Percentiles rank a stretch among this genome's conserved stretches.
Evolutionary conservation across 257 asterid species (phyloP).

Genomic region (Nicotiana sylvestris): DNA sequence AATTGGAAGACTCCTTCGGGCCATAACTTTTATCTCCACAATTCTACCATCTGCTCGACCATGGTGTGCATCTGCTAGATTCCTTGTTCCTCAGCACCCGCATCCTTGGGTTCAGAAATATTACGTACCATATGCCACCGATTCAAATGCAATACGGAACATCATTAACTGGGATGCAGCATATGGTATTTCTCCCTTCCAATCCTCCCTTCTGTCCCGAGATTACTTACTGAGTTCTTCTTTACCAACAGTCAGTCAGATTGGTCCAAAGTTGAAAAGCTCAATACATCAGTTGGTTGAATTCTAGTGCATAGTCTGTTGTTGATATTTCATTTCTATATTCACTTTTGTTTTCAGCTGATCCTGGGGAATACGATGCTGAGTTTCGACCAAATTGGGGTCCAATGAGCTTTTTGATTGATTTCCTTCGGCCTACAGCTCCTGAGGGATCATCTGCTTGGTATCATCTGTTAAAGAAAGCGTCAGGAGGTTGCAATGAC

Average conservation of each 20-base stretch:
- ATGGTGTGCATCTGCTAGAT: constrained; percentile 92
- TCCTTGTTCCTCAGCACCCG: constrained; percentile 66
- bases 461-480: constrained; percentile 81
- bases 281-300: not conserved
- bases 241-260: not conserved
- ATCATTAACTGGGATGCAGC: constrained; percentile 68
- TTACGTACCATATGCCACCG: constrained; percentile 77
- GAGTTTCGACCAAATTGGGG: constrained; percentile 93
- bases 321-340: not conserved
- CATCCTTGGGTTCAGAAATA: constrained; percentile 92
- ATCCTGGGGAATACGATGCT: constrained; percentile 37
- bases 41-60: constrained; percentile 97
- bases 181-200: constrained; percentile 43
- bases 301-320: not conserved
- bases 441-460: constrained; percentile 66
- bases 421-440: constrained; percentile 80
- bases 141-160: constrained; percentile 61
- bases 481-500: constrained; percentile 96
- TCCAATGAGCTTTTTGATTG: constrained; percentile 70
- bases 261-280: not conserved
- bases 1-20: constrained; percentile 84
- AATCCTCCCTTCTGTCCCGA: not conserved
- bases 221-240: not conserved
- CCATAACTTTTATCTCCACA: constrained; percentile 81
- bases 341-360: constrained; percentile 47